Percentiles rank a stretch among this genome's conserved stretches.
Conservation (phyloP, 1,284 basidiomycete species). For the Sanguinoderma infundibulare region DNA sequence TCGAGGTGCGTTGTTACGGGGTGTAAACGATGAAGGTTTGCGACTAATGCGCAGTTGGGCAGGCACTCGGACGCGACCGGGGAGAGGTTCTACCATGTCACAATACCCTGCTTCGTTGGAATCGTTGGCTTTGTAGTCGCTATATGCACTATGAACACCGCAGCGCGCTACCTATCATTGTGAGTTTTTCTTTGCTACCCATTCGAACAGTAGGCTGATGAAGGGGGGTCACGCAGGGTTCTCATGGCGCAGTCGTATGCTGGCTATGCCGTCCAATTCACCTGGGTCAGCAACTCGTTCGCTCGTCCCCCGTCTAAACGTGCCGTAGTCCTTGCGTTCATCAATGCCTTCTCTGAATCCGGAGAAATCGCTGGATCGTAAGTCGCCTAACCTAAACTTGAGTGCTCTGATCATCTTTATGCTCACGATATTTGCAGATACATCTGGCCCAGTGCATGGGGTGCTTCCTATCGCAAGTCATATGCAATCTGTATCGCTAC, state of each 20-base stretch:
- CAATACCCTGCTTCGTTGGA: constrained; percentile 57
- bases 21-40: background rate
- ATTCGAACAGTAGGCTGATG: background rate
- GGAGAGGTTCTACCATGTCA: constrained; percentile 71
- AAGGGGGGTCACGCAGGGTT: constrained; percentile 48
- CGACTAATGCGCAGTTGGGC: background rate
- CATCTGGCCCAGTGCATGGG: constrained; percentile 46
- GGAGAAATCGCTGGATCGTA: constrained; percentile 77
- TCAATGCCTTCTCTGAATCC: constrained; percentile 74
- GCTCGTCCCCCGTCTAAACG: constrained; percentile 72
- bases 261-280: constrained; percentile 68
- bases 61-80: constrained; percentile 75
- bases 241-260: constrained; percentile 78
- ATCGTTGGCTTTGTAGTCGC: constrained; percentile 80
- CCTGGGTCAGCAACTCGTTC: constrained; percentile 77
- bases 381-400: no score
- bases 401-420: background rate
- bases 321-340: constrained; percentile 73
- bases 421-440: constrained; percentile 27
- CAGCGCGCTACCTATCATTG: constrained; percentile 74
- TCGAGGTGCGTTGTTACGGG: constrained; percentile 48
- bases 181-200: constrained; percentile 37
- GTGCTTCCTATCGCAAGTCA: constrained; percentile 47
- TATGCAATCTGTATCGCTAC: constrained; percentile 55
- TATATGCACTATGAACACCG: constrained; percentile 68